Base-by-base conservation (phyloP, 2,329 filamentous ascomycete species). In the Cladophialophora chaetospira region DNA sequence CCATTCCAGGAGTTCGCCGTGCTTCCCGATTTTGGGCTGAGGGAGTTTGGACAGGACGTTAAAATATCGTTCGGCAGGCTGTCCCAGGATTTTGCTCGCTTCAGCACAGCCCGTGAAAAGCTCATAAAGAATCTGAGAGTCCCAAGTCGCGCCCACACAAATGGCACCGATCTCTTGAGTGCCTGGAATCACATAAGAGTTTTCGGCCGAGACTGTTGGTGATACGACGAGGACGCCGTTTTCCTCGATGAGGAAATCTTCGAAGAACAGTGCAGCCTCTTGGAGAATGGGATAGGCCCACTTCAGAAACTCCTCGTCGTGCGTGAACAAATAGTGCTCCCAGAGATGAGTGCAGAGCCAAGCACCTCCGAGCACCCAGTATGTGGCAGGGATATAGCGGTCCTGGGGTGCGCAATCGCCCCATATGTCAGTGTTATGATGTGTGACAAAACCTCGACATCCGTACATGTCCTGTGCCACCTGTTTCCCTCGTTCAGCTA, bases 281-380 rank as follows among this genome's bases (percentile, higher is more conserved):
- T 60, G 61, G 3, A 71, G 47, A 15, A 67, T 57, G 1, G 63
- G 62, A 13, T 68, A 66, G 62, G 67, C 67, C 1, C 55, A 56
- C 1, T 31, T 38, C 3, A 70, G 57, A 6, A 68, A 67, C 1
- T 10, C 23, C 4, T 48, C 48, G 36, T 70, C 58, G 5, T 64
- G 54, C 1, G 75, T 78, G 62, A 83, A 85, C 29, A 79, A 77
- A 66, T 76, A 85, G 63, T 80, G 75, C 55, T 85, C 81, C 69
- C 76, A 80, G 1, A 85, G 78, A 60, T 85, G 81, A 57, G 82
- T 79, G 75, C 82, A 83, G 72, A 84, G 78, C 83, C 82, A 86
- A 1, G 80, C 80, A 1, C 78, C 76, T 0, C 78, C 72, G 4
- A 57, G 29, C 0, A 75, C 77, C 25, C 70, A 72, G 38, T 68